Base-by-base conservation (phyloP, 2,329 filamentous ascomycete genomes). In the Chaetomiaceae sp. region DNA sequence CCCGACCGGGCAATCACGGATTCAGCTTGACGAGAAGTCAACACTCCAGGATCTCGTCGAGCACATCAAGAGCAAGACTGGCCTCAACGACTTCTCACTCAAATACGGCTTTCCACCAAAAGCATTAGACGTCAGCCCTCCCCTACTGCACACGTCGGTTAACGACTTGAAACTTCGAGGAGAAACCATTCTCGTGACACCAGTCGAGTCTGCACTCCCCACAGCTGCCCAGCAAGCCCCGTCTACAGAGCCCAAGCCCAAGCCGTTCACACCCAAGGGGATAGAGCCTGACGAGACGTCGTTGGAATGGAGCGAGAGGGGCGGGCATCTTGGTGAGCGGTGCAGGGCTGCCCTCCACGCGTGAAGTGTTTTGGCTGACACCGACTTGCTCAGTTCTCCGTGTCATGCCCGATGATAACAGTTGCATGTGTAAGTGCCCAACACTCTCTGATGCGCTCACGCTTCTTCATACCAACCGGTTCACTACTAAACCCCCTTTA, bases 401-500 rank as follows among this genome's bases (percentile, higher is more conserved):
- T 12, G 87, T 97, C 41, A 96, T 97, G 91, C 88, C 90, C 4
- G 91, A 96, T 61, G 91, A 97, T 65, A 96, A 96, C 66, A 88
- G 83, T 48, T 97, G 91, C 67, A 81, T 97, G 59, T 97, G 55
- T 57, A 41, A 51, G 55, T 52, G 11, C 6, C 6, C 22, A 24
- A n/a, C 11, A 35, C 3, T 9, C 10, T 9, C 24, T 12, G 12
- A 18, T 22, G 19, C 18, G 11, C 15, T 10, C 2, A 30, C n/a
- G 24, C 33, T 40, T 14, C 38, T 22, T 19, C 22, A 30, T 33
- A 14, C 14, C 17, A n/a, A n/a, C n/a, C n/a, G n/a, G n/a, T n/a
- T n/a, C n/a, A n/a, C n/a, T n/a, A n/a, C n/a, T n/a, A n/a, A n/a
- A n/a, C n/a, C n/a, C n/a, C n/a, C n/a, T n/a, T n/a, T n/a, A 19